phyloP scores from a whole-genome alignment of 179 eudicot species.

The Gypsophila paniculata region DNA sequence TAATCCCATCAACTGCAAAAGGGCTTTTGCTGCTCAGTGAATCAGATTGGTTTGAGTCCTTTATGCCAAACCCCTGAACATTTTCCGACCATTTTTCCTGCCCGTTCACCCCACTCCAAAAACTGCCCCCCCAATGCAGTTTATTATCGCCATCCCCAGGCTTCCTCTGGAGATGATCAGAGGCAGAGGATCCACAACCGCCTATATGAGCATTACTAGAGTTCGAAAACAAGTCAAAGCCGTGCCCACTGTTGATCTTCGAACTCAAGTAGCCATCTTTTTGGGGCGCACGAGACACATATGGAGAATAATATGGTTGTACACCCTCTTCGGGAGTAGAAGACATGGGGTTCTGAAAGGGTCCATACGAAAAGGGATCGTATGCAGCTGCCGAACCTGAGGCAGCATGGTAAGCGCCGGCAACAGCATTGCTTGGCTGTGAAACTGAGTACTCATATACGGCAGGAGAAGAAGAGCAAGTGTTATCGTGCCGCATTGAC shows the following conservation, averaged over 20 bases:
- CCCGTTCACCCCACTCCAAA: slow-evolving; percentile 42
- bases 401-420: slow-evolving; percentile 29
- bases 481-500: slow-evolving; percentile 20
- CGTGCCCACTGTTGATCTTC: slow-evolving; percentile 30
- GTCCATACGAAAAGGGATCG: slow-evolving; percentile 40
- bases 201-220: slow-evolving; percentile 28
- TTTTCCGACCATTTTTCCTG: slow-evolving; percentile 32
- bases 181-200: slow-evolving; percentile 34
- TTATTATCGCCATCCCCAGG: slow-evolving; percentile 39
- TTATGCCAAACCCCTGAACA: slow-evolving; percentile 35
- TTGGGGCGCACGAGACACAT: slow-evolving; percentile 35
- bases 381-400: slow-evolving; percentile 23
- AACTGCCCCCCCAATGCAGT: slow-evolving; percentile 38
- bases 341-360: slow-evolving; percentile 31
- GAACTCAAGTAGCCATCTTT: slow-evolving; percentile 35
- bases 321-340: slow-evolving; percentile 26
- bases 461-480: slow-evolving; percentile 30
- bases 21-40: slow-evolving; percentile 27
- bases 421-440: slow-evolving; percentile 29
- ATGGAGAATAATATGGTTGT: slow-evolving; percentile 46
- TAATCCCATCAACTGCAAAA: slow-evolving; percentile 16
- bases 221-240: slow-evolving; percentile 37
- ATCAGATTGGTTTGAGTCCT: slow-evolving; percentile 33
- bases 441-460: slow-evolving; percentile 35
- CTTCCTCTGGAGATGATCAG: slow-evolving; percentile 35